A percentile compares a stretch with the other conserved stretches of the same genome.
phyloP scores from a whole-genome alignment of 2,329 filamentous ascomycete species.

The Elsinoe batatas region DNA sequence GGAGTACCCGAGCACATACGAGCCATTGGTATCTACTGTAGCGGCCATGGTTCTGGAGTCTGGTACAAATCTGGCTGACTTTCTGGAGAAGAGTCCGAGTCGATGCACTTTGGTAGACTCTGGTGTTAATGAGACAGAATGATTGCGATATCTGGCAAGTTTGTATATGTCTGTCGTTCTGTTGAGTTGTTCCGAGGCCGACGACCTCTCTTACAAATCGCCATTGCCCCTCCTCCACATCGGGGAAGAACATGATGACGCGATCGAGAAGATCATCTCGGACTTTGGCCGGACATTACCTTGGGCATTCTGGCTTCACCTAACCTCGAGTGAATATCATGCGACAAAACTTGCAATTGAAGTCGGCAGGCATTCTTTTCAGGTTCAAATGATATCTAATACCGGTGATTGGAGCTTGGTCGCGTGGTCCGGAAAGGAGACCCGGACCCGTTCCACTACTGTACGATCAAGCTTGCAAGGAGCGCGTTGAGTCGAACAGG shows the following conservation, averaged over 20 bases:
- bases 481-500: no score
- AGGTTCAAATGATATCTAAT: no score
- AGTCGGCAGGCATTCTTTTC: no score
- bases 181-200: not conserved
- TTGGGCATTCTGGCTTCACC: no score
- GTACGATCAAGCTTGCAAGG: no score
- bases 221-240: slow-evolving; percentile 6
- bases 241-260: not conserved
- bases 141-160: not conserved
- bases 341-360: no score
- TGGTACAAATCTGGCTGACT: not conserved
- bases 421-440: no score
- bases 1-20: not conserved
- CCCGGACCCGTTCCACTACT: no score
- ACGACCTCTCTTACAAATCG: slow-evolving; percentile 1
- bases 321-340: no score
- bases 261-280: not conserved
- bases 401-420: no score
- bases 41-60: not conserved
- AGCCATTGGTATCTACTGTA: not conserved
- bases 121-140: not conserved
- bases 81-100: no score
- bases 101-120: not conserved
- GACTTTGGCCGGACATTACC: not conserved
- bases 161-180: not conserved